Percentiles rank a stretch among this genome's conserved stretches.
Conservation (phyloP, 495 filamentous ascomycete species). For the Tuber calosporum region DNA sequence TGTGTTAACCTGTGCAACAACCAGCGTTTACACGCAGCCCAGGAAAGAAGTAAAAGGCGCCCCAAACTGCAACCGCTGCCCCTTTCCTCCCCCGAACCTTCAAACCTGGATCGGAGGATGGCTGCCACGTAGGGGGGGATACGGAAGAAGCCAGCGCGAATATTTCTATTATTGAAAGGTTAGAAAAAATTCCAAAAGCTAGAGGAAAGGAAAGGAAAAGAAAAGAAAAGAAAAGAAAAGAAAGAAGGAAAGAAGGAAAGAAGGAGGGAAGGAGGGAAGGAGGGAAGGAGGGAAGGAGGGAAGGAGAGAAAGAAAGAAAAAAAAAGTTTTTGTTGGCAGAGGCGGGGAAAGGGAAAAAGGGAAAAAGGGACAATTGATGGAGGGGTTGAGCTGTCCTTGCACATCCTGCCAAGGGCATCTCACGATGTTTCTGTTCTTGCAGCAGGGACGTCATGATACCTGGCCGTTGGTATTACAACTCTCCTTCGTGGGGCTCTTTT, state of each 20-base stretch:
- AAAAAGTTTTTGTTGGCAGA: constrained; percentile 36
- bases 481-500: neutral
- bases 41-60: constrained; percentile 13
- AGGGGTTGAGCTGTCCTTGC: constrained; percentile 39
- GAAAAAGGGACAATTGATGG: constrained; percentile 16
- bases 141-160: constrained; percentile 14
- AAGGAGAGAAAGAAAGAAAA: constrained; percentile 9
- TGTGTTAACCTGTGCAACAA: constrained; percentile 25
- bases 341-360: constrained; percentile 31
- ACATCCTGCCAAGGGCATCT: constrained; percentile 37
- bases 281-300: neutral
- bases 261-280: neutral
- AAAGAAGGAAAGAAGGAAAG: no score
- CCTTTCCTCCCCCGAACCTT: constrained; percentile 14
- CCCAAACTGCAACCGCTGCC: constrained; percentile 27
- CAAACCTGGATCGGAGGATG: constrained; percentile 23
- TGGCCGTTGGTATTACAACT: neutral
- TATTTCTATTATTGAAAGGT: constrained; percentile 14
- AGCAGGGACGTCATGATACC: constrained; percentile 32
- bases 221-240: constrained; percentile 10
- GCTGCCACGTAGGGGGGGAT: constrained; percentile 34
- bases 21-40: constrained; percentile 29
- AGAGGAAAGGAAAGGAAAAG: constrained; percentile 16
- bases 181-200: neutral
- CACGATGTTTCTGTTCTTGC: constrained; percentile 29